Base-by-base conservation (phyloP, 2,329 filamentous ascomycete genomes). In the Alternaria viburni region DNA sequence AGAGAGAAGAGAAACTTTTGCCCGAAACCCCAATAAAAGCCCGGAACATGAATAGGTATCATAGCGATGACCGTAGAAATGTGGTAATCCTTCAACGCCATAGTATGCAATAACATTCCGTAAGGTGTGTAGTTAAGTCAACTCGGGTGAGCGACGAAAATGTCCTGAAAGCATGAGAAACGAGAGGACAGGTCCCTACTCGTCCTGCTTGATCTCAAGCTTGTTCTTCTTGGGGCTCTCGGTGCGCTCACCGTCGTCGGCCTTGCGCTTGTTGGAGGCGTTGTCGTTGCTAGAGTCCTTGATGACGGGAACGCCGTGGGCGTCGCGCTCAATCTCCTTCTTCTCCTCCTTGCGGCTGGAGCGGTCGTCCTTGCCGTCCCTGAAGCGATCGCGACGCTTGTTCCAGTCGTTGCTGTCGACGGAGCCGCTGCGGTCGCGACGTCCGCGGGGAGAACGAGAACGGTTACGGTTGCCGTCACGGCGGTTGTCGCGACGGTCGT, bases 121-220 rank as follows among this genome's bases (percentile, higher is more conserved):
- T 43, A 57, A 19, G 25, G 47, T 26, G 25, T 23, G n/a, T n/a
- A 11, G n/a, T 50, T 15, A 54, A 6, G 25, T 54, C 49, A n/a
- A 17, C 49, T 52, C 19, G 11, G 32, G 41, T 15, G 21, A 44
- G 36, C 12, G 52, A 25, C 23, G 10, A 10, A 21, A n/a, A n/a
- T 10, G 36, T 44, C 21, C 30, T 54, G 25, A 25, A 54, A 43
- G 11, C 5, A 44, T 23, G 41, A 44, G 23, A 54, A 15, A 10
- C 13, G 52, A 54, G 52, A 17, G 19, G 19, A 41, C 9, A 23
- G 21, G 8, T 36, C 17, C 61, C 57, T 69, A 77, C 51, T 70
- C 74, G 49, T 78, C 76, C 61, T 77, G 70, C 71, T 76, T 76
- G 67, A 78, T 72, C 69, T 74, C 72, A n/a, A 78, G 44, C 74